Evolutionary conservation across 2,329 filamentous ascomycete genomes (phyloP), one percentile per base, ranked within the genome.

Genomic region (Xylaria digitata): DNA sequence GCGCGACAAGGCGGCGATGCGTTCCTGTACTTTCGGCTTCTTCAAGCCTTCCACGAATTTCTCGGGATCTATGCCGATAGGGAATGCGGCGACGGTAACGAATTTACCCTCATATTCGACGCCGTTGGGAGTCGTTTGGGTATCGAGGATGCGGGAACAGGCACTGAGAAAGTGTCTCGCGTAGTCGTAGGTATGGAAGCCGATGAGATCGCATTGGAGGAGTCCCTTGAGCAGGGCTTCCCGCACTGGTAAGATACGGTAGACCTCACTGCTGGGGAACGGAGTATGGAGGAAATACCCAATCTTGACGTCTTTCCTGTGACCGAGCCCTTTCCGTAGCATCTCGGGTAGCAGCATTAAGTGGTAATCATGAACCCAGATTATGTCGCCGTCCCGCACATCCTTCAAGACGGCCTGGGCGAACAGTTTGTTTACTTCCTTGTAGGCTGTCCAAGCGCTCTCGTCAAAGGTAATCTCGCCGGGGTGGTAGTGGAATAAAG

Each of bases 351-450:
- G 87, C 21, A 99, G 89, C 94, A 98, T 98, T 69, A 98, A 85
- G 80, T 99, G 96, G 82, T 98, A 99, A 80, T 99, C 96, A 79
- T 99, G 96, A 6, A 99, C 93, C 96, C 96, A 99, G 75, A 99
- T 91, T 75, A 97, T 83, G 80, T 99, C 96, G 63, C 94, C 94
- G 78, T 98, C 95, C 78, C 94, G 88, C 11, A 97, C 92, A 74
- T 97, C 92, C 74, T 91, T 90, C 63, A 92, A 89, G 71, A 99
- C 91, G 15, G 92, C 90, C 82, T 95, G 90, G 66, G 96, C 95
- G 76, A 98, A 99, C 7, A 97, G 86, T 54, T 91, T 89, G 81
- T 98, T 99, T 72, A 96, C 95, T 77, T 97, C 92, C 75, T 90
- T 90, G 83, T 98, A 98, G 59, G 94, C 95, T 26, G 90, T 87